Evolutionary conservation across 148 eudicot species (phyloP).

Genomic region (Rhododendron ovatum): DNA sequence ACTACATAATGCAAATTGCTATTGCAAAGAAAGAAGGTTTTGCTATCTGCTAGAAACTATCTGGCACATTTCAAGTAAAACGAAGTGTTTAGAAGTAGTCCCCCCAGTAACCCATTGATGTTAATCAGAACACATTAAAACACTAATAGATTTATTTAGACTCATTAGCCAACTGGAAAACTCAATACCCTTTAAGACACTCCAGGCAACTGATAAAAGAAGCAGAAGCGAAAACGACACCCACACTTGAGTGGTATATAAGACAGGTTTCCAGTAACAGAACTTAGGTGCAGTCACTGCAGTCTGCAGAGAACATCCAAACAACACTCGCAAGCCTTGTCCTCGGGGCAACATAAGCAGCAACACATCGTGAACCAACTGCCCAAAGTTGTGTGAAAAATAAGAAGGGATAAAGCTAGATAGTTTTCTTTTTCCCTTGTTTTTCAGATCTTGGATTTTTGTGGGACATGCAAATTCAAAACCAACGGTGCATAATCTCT

Average conservation of each 20-base stretch:
- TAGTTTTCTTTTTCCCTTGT: neutral
- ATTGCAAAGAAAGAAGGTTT: neutral
- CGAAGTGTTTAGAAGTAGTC: neutral
- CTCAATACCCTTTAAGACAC: neutral
- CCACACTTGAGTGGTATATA: neutral
- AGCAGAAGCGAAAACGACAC: neutral
- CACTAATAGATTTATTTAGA: neutral
- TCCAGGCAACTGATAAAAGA: neutral
- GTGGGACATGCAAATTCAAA: neutral
- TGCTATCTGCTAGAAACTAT: neutral
- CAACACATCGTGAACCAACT: constrained; percentile 25
- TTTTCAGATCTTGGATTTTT: neutral
- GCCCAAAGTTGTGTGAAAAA: constrained; percentile 7
- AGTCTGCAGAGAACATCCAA: constrained; percentile 14
- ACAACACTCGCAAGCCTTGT: constrained; percentile 35
- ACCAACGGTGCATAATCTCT: neutral
- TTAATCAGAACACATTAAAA: neutral
- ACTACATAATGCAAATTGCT: neutral
- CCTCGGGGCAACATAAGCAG: constrained; percentile 24
- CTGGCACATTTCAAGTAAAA: neutral
- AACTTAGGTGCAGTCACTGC: constrained; percentile 13
- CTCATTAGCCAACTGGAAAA: neutral
- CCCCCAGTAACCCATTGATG: neutral
- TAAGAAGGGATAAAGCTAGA: neutral
- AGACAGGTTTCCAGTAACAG: neutral